A percentile compares a stretch with the other conserved stretches of the same genome.
Evolutionary conservation across 1,284 basidiomycete species (phyloP).

Genomic region (Moesziomyces sp.): DNA sequence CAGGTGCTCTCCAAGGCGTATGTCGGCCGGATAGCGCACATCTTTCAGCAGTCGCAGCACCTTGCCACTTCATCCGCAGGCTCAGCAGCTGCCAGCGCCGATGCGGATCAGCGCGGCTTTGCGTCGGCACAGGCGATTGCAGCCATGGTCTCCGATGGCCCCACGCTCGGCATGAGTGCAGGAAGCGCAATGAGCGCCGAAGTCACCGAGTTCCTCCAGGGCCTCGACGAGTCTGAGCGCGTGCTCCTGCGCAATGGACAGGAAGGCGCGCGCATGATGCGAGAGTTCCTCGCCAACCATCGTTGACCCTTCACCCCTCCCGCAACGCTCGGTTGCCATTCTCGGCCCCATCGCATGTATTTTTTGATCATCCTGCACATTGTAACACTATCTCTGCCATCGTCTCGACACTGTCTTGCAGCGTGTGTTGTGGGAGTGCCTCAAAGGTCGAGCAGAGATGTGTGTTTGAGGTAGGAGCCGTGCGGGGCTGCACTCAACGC

Average conservation of each 20-base stretch:
- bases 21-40: slow-evolving; percentile 49
- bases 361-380: not conserved
- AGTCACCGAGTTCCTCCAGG: slow-evolving; percentile 57
- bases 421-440: not conserved
- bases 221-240: slow-evolving; percentile 58
- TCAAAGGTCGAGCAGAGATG: too few relatives aligned
- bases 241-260: slow-evolving; percentile 39
- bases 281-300: slow-evolving; percentile 41
- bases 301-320: slow-evolving; percentile 1
- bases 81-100: slow-evolving; percentile 6
- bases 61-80: slow-evolving; percentile 29
- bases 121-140: slow-evolving; percentile 43
- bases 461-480: too few relatives aligned
- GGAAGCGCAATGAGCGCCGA: slow-evolving; percentile 52
- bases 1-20: slow-evolving; percentile 59
- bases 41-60: slow-evolving; percentile 61
- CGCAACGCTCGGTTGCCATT: not conserved
- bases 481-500: slow-evolving; percentile 11
- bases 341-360: not conserved
- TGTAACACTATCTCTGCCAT: not conserved
- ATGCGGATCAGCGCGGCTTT: slow-evolving; percentile 15
- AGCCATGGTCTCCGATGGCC: slow-evolving; percentile 47
- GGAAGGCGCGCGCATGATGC: slow-evolving; percentile 46
- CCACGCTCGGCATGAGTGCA: slow-evolving; percentile 43
- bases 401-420: too few relatives aligned